These are phyloP conservation scores for Rhododendron simsii DNA, from an alignment of 148 eudicot genomes.

Conservation along the genomic window DNA sequence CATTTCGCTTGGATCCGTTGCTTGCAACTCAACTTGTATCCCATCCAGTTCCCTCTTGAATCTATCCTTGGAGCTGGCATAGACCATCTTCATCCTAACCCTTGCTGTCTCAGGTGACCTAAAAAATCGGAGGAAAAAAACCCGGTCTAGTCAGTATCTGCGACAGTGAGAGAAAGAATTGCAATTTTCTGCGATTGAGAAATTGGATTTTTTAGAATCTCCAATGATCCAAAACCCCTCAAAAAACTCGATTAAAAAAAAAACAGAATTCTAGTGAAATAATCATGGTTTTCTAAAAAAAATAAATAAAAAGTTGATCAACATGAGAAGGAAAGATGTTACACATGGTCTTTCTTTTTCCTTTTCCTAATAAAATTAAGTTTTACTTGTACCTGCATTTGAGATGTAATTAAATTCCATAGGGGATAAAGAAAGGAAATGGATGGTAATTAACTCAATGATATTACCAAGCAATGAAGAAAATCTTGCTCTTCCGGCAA, in stretches of 20 bases:
- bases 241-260: not conserved
- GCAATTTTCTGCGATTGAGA: not conserved
- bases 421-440: not conserved
- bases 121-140: not conserved
- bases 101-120: not conserved
- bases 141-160: not conserved
- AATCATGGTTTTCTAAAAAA: too few species aligned
- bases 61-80: not conserved
- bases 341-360: too few species aligned
- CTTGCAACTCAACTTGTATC: slow-evolving; percentile 1
- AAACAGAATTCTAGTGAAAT: too few species aligned
- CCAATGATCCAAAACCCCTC: not conserved
- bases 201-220: not conserved
- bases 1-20: not conserved
- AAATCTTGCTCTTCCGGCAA: slow-evolving; percentile 87
- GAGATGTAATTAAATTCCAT: too few species aligned
- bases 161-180: not conserved
- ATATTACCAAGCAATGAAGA: slow-evolving; percentile 77
- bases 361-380: too few species aligned
- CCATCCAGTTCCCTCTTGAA: not conserved
- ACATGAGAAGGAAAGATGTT: too few species aligned
- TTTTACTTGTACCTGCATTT: too few species aligned
- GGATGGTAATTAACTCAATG: not conserved
- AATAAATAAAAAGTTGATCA: too few species aligned
- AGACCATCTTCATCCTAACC: not conserved